Evolutionary conservation across 2,329 filamentous ascomycete species (phyloP), one percentile per base, ranked within the genome.

Genomic region (Ophiostoma perfectum): DNA sequence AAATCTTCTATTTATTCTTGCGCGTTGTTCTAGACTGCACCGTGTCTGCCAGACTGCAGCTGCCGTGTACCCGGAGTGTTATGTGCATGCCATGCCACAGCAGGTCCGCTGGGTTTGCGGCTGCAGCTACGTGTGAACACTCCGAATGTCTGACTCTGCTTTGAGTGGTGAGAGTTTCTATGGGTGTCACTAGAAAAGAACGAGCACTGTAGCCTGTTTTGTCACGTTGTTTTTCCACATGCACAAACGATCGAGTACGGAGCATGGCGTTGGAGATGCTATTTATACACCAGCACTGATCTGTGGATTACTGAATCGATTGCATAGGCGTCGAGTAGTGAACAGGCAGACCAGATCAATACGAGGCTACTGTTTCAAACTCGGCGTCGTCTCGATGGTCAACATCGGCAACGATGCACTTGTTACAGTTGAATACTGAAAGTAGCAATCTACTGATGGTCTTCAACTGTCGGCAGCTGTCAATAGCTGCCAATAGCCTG

Each of bases 151-250:
- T 55, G 42, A 3, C 42, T 45, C 42, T 18, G 4, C 9, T n/a
- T 27, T 27, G 49, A 55, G 27, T 55, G 8, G 27, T n/a, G n/a
- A n/a, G n/a, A n/a, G n/a, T n/a, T n/a, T n/a, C n/a, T n/a, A n/a
- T n/a, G 27, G 49, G 49, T 55, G 27, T 18, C 18, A 27, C n/a
- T 27, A 27, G 27, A 27, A 27, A 27, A 27, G 27, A 27, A 27
- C 27, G 27, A 27, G 27, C 49, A 5, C 18, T 7, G 27, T 55
- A 36, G 49, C 27, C n/a, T 55, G 49, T 55, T 55, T 27, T 55
- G 49, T 55, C 49, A 36, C 18, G 49, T 55, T 16, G 18, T 55
- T 55, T 55, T 55, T 55, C 49, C n/a, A 55, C 18, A 55, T 55
- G 49, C n/a, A 55, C 18, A 47, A 16, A 4, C 27, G 27, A 27